Evolutionary conservation across 805 yeast genomes (phyloP).

Genomic region (Myxozyma geophila): DNA sequence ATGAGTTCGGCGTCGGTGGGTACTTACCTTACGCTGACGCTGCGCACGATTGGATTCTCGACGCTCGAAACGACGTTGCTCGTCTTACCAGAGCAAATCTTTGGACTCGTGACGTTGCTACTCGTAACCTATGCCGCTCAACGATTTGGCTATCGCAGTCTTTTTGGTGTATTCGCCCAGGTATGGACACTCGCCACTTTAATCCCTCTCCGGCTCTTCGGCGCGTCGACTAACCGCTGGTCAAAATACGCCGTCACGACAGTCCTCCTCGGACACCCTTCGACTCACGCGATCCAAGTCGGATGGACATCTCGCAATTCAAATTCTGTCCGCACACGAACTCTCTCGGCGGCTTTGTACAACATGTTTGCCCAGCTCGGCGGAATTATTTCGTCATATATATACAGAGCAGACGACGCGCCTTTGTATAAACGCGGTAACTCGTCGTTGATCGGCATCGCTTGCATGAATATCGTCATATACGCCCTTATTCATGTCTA

Average conservation of each 20-base stretch:
- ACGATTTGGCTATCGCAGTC: constrained; percentile 20
- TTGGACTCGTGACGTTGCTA: constrained; percentile 39
- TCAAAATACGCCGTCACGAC: constrained; percentile 32
- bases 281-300: constrained; percentile 60
- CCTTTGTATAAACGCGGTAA: constrained; percentile 69
- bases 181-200: constrained; percentile 26
- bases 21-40: constrained; percentile 55
- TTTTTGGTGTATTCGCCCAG: constrained; percentile 23
- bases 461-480: constrained; percentile 37
- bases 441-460: constrained; percentile 42
- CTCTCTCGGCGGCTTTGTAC: constrained; percentile 67
- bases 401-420: constrained; percentile 60
- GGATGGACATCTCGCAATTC: constrained; percentile 68
- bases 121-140: constrained; percentile 28
- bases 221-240: constrained; percentile 31
- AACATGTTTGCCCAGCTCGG: constrained; percentile 69
- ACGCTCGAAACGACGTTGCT: constrained; percentile 59
- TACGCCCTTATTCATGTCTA: constrained; percentile 43
- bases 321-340: constrained; percentile 63
- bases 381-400: constrained; percentile 57
- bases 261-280: constrained; percentile 52
- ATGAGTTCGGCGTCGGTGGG: constrained; percentile 48
- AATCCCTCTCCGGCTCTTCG: constrained; percentile 39
- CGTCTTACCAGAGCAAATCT: constrained; percentile 53
- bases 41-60: constrained; percentile 56